phyloP scores from a whole-genome alignment of 2,329 filamentous ascomycete species.

The Hypoxylon sp. region DNA sequence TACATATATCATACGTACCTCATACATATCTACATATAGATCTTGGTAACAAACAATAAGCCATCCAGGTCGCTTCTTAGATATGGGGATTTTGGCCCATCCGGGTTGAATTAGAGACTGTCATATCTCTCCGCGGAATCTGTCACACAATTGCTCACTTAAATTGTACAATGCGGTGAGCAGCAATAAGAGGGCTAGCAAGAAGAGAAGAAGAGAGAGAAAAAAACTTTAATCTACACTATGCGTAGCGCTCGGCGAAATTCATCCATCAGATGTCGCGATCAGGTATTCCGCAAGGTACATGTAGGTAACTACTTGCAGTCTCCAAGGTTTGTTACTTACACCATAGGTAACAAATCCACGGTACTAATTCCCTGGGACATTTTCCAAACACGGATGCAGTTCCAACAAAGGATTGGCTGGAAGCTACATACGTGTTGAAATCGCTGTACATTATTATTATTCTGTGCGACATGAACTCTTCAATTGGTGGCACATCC shows the following conservation, averaged over 20 bases:
- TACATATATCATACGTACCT: neutral
- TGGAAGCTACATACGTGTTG: neutral
- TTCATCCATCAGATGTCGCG: constrained; percentile 40
- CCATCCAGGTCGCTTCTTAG: constrained; percentile 24
- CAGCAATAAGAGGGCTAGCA: constrained; percentile 17
- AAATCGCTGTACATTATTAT: constrained; percentile 8
- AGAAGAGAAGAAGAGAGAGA: constrained; percentile 13
- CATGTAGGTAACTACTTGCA: neutral
- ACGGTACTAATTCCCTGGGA: constrained; percentile 34
- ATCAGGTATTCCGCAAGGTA: constrained; percentile 33
- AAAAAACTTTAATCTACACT: constrained; percentile 11
- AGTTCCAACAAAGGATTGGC: constrained; percentile 36
- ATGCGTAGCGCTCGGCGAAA: constrained; percentile 35
- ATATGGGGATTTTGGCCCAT: constrained; percentile 22
- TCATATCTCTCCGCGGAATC: constrained; percentile 28
- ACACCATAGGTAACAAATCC: constrained; percentile 37
- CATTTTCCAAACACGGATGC: constrained; percentile 30
- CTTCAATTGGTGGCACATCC: constrained; percentile 13
- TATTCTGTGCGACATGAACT: constrained; percentile 14
- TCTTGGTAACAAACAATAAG: constrained; percentile 19
- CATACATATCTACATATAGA: neutral
- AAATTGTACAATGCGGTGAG: constrained; percentile 38
- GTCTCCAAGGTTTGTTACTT: constrained; percentile 12
- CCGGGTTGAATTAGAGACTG: constrained; percentile 28
- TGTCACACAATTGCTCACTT: constrained; percentile 38